Conservation (phyloP, 2,329 filamentous ascomycete species). For the Colletotrichum ledebouriae region DNA sequence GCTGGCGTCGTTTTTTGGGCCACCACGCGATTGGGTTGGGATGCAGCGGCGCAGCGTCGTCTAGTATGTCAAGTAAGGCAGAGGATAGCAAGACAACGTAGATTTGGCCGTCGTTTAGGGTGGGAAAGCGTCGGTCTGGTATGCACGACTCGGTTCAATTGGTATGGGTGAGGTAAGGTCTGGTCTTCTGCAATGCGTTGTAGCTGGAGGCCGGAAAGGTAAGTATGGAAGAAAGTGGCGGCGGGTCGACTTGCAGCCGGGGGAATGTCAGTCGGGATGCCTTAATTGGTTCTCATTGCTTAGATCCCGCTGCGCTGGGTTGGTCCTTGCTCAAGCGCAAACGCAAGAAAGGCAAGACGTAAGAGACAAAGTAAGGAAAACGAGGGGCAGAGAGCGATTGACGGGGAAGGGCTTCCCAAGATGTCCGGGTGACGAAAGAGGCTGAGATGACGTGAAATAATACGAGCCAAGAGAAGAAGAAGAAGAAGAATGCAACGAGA, state of each 20-base stretch:
- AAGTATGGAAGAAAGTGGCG: constrained; percentile 21
- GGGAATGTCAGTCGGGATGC: constrained; percentile 31
- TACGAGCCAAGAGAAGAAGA: constrained; percentile 12
- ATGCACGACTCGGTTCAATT: constrained; percentile 5
- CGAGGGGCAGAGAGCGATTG: constrained; percentile 23
- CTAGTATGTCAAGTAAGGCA: constrained; percentile 19
- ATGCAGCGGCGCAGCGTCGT: constrained; percentile 25
- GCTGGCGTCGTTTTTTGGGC: constrained; percentile 32
- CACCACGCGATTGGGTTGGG: constrained; percentile 29
- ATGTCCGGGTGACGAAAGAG: constrained; percentile 2
- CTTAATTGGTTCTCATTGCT: constrained; percentile 28
- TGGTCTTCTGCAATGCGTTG: constrained; percentile 5
- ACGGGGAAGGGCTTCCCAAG: constrained; percentile 11
- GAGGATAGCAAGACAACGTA: constrained; percentile 3
- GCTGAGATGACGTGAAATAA: background rate
- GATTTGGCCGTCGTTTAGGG: constrained; percentile 4
- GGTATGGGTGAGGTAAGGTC: constrained; percentile 10
- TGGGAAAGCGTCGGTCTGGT: constrained; percentile 16
- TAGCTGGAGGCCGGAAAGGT: constrained; percentile 19
- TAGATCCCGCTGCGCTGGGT: constrained; percentile 34
- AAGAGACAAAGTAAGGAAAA: constrained; percentile 11
- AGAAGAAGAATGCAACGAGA: constrained; percentile 3
- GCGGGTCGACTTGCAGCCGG: constrained; percentile 34
- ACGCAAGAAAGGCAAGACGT: constrained; percentile 5
- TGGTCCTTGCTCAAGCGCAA: constrained; percentile 37